Evolutionary conservation across 2,329 filamentous ascomycete species (phyloP), one percentile per base, ranked within the genome.

Genomic region (Penicillium expansum): DNA sequence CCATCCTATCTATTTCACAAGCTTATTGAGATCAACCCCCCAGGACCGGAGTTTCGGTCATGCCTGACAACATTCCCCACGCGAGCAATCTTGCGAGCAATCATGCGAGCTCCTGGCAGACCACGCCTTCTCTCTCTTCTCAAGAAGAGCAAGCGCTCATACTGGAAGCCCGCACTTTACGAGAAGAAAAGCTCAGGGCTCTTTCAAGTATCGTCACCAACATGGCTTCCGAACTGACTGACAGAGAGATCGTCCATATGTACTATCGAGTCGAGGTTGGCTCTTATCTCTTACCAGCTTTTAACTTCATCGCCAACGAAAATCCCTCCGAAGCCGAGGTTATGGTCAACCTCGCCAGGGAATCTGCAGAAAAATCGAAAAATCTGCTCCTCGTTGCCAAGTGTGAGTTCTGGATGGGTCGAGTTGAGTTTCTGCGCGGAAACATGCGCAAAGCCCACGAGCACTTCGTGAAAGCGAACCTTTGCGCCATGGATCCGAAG

Each of bases 371-470:
- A 13, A 29, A 48, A 29, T 35, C 37, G 9, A 22, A 57, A 0
- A 22, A 65, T 4, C 45, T 52, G 13, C 18, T 56, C 9, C 47
- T 38, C 1, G 43, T 62, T 20, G 64, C 61, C 9, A 59, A 56
- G 35, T 70, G 67, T 35, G 39, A 61, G 27, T 71, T 66, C 58
- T 71, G 69, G 69, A 52, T 68, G 50, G 67, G 67, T 10, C 60
- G 64, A 16, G 60, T 71, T 18, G 58, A 65, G 38, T 62, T 65
- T 43, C 30, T 55, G 16, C 61, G 58, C 20, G 53, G 51, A 5
- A 57, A 64, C 16, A 33, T 59, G 33, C 20, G 42, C 10, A 52
- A 51, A 11, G 67, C 69, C 11, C 53, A 62, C 27, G 24, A 43
- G 9, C 55, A 56, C 22, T 67, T 69, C 29, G 38, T 60, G n/a